These are phyloP conservation scores for Dioscorea zingiberensis DNA, from an alignment of 106 monocot species.

Conservation along the genomic window DNA sequence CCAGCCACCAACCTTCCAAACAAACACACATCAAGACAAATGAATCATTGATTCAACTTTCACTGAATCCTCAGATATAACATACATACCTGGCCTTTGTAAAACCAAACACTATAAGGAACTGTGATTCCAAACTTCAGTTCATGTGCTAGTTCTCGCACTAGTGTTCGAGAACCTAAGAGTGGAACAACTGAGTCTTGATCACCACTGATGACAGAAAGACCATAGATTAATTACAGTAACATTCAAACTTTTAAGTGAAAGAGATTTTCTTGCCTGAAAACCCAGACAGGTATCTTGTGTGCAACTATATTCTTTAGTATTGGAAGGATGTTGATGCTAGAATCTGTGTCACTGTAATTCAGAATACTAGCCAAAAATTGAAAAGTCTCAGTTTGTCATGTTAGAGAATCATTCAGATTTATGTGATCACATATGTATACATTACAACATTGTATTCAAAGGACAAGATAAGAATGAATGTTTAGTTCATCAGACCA, in stretches of 20 bases:
- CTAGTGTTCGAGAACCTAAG: conserved; percentile 66
- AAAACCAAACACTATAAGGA: conserved; percentile 83
- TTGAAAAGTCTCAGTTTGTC: too few species aligned
- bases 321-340: conserved; percentile 66
- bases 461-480: too few species aligned
- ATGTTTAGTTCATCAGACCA: background rate
- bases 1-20: conserved; percentile 71
- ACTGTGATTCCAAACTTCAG: conserved; percentile 44
- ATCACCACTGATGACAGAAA: conserved; percentile 60
- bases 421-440: too few species aligned
- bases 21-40: too few species aligned
- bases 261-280: conserved; percentile 39
- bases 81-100: conserved; percentile 65
- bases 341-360: conserved; percentile 44
- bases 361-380: conserved; percentile 40
- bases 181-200: conserved; percentile 94
- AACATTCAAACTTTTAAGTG: background rate
- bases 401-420: too few species aligned
- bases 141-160: conserved; percentile 71
- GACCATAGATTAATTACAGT: background rate
- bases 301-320: conserved; percentile 45
- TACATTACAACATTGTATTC: too few species aligned
- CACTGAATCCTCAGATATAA: too few species aligned
- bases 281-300: conserved; percentile 63
- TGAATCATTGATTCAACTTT: too few species aligned